Evolutionary conservation across 2,329 filamentous ascomycete species (phyloP).

Genomic region (Myrmaecium sp.): DNA sequence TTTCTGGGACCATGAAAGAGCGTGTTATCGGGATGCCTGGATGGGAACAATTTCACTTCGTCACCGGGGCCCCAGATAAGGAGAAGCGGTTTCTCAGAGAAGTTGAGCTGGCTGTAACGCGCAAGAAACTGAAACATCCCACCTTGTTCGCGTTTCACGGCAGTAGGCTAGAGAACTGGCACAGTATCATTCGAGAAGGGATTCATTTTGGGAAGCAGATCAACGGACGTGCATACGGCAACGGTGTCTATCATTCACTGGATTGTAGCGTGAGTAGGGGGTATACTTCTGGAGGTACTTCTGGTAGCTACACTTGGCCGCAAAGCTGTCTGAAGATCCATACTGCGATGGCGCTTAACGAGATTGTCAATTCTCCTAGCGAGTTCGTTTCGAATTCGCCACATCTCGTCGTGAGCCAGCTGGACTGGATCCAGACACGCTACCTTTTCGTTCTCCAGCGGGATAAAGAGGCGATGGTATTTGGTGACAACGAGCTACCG

Average conservation of each 20-base stretch:
- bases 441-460: constrained; percentile 64
- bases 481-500: background rate
- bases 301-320: constrained; percentile 37
- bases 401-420: constrained; percentile 54
- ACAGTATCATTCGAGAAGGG: constrained; percentile 71
- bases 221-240: constrained; percentile 54
- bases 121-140: constrained; percentile 33
- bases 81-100: constrained; percentile 57
- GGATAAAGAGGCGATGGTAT: no score
- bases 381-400: constrained; percentile 40
- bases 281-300: constrained; percentile 25
- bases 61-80: constrained; percentile 77
- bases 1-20: constrained; percentile 24
- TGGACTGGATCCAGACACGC: constrained; percentile 80
- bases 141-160: constrained; percentile 83
- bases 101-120: constrained; percentile 30
- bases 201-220: constrained; percentile 48
- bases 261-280: constrained; percentile 37
- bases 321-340: constrained; percentile 45
- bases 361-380: constrained; percentile 59
- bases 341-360: constrained; percentile 56
- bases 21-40: constrained; percentile 44
- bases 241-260: constrained; percentile 69
- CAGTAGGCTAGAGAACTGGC: constrained; percentile 63
- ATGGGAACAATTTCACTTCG: constrained; percentile 73